Conservation (phyloP, 2,329 filamentous ascomycete genomes). For the Neurospora sp. region DNA sequence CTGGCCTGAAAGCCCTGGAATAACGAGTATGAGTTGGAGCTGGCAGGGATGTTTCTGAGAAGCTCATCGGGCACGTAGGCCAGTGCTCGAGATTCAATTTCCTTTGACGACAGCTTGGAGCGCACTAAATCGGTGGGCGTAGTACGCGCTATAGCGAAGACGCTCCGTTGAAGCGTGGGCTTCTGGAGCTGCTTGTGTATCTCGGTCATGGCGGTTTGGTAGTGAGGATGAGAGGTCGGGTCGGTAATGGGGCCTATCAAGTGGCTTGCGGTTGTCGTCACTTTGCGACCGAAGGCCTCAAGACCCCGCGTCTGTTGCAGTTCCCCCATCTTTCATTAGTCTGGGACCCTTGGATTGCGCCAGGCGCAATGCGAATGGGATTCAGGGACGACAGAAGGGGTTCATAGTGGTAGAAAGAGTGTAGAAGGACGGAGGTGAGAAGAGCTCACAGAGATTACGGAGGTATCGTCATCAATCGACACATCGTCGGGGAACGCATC, state of each 20-base stretch:
- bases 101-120: conserved; percentile 76
- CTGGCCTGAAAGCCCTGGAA: conserved; percentile 96
- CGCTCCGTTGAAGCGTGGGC: conserved; percentile 73
- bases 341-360: background rate
- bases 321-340: conserved; percentile 10
- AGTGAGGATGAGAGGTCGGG: conserved; percentile 51
- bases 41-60: conserved; percentile 77
- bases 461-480: conserved; percentile 18
- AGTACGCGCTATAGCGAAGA: conserved; percentile 84
- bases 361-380: background rate
- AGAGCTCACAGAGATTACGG: conserved; percentile 17
- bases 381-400: background rate
- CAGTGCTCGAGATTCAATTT: conserved; percentile 90
- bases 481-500: conserved; percentile 18
- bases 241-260: conserved; percentile 63
- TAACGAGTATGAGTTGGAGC: conserved; percentile 77
- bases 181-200: conserved; percentile 82
- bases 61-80: conserved; percentile 85
- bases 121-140: conserved; percentile 91
- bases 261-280: conserved; percentile 85
- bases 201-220: conserved; percentile 78
- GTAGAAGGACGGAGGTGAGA: background rate
- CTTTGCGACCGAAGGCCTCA: conserved; percentile 88
- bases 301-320: conserved; percentile 64
- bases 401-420: background rate